These are phyloP conservation scores for Neophaeococcomyces mojaviensis DNA, from an alignment of 2,329 filamentous ascomycete species.

Conservation along the genomic window DNA sequence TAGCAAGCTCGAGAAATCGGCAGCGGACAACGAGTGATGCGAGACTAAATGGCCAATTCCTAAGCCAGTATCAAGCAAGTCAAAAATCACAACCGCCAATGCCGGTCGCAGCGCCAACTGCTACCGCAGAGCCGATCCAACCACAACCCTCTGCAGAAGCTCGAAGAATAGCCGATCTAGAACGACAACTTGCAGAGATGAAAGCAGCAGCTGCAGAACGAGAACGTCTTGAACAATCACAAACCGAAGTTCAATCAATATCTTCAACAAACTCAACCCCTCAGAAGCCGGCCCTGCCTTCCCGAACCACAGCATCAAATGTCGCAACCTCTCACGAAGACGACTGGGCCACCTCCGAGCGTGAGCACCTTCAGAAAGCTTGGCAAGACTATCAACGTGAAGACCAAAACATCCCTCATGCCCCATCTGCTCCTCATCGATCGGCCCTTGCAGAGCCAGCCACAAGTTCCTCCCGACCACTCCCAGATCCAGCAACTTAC, in stretches of 20 bases:
- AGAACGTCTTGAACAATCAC: conserved; percentile 48
- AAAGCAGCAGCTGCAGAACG: conserved; percentile 41
- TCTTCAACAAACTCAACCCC: conserved; percentile 10
- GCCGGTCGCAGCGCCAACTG: too few relatives aligned
- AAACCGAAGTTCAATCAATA: not conserved
- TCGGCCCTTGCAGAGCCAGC: conserved; percentile 18
- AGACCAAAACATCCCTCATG: conserved; percentile 10
- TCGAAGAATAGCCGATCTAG: conserved; percentile 69
- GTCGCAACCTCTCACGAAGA: conserved; percentile 44
- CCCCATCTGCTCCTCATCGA: too few relatives aligned
- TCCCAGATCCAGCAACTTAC: conserved; percentile 40
- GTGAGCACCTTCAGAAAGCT: conserved; percentile 51
- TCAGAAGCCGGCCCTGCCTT: conserved; percentile 13
- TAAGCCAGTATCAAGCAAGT: conserved; percentile 78
- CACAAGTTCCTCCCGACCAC: too few relatives aligned
- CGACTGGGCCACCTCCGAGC: conserved; percentile 54
- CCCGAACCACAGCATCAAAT: conserved; percentile 24
- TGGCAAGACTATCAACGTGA: conserved; percentile 40
- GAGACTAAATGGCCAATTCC: conserved; percentile 70
- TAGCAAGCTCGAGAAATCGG: conserved; percentile 60
- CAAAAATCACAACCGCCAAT: conserved; percentile 33
- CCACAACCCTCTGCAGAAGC: conserved; percentile 42
- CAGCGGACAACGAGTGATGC: conserved; percentile 56
- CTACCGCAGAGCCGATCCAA: conserved; percentile 21
- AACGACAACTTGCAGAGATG: conserved; percentile 62